Evolutionary conservation across 2,329 filamentous ascomycete species (phyloP).

Genomic region (Fusarium nelsonii): DNA sequence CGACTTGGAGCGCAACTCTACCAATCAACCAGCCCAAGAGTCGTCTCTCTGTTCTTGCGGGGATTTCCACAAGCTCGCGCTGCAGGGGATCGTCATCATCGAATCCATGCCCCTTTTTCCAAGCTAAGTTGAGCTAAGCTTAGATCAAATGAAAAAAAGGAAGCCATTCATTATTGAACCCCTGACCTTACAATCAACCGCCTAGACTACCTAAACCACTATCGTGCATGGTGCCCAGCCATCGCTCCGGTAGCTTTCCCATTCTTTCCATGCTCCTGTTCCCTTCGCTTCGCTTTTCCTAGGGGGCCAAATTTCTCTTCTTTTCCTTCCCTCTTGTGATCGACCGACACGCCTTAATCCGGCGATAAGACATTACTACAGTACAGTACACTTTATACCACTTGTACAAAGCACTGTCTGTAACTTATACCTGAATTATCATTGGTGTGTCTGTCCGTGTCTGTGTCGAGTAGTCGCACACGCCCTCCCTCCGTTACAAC

Average conservation of each 20-base stretch:
- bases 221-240: constrained; percentile 41
- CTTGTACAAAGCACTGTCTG: constrained; percentile 11
- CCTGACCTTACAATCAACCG: constrained; percentile 35
- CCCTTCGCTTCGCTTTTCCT: constrained; percentile 32
- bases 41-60: constrained; percentile 18
- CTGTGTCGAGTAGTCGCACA: constrained; percentile 22
- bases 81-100: constrained; percentile 25
- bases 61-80: constrained; percentile 24
- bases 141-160: constrained; percentile 15
- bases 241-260: constrained; percentile 31
- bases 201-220: constrained; percentile 16
- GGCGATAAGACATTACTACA: constrained; percentile 37
- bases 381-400: constrained; percentile 12
- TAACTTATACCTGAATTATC: constrained; percentile 1
- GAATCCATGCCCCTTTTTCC: constrained; percentile 16
- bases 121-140: constrained; percentile 11
- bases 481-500: constrained; percentile 21
- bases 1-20: not conserved
- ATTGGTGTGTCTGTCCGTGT: not conserved
- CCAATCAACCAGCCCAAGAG: constrained; percentile 10
- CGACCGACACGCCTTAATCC: constrained; percentile 29
- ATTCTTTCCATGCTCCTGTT: constrained; percentile 31
- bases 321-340: constrained; percentile 27
- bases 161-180: constrained; percentile 24
- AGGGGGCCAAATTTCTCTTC: constrained; percentile 33